Percentiles rank a stretch among this genome's conserved stretches.
Conservation (phyloP, 305 asterid species). For the Solanum hybrid region DNA sequence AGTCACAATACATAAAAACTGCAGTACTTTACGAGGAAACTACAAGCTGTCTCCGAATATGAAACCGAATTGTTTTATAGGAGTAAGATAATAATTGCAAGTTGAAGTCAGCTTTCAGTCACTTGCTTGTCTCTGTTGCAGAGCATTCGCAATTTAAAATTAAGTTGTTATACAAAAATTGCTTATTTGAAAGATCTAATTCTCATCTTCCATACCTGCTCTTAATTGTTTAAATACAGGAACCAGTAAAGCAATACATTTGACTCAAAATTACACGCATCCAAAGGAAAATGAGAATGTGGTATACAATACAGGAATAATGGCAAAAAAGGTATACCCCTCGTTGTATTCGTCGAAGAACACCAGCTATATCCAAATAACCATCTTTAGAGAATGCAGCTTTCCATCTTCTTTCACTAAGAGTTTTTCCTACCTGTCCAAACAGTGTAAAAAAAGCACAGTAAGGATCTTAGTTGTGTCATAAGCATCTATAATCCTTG, state of each 20-base stretch:
- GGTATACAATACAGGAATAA: background rate
- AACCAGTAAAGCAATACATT: background rate
- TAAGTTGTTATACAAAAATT: background rate
- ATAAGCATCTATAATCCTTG: background rate
- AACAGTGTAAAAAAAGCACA: background rate
- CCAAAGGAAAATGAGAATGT: background rate
- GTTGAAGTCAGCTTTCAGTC: background rate
- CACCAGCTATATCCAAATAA: constrained; percentile 81
- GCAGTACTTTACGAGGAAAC: background rate
- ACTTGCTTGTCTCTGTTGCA: background rate
- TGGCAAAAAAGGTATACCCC: constrained; percentile 44
- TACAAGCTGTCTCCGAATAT: background rate
- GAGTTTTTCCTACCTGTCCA: constrained; percentile 74
- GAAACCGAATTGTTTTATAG: background rate
- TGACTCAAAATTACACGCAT: background rate
- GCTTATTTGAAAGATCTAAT: background rate
- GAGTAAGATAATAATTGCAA: background rate
- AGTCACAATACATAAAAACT: background rate
- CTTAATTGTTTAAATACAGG: background rate
- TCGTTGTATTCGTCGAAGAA: constrained; percentile 89
- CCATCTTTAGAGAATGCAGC: constrained; percentile 81
- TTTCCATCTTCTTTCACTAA: constrained; percentile 91
- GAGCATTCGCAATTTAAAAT: background rate
- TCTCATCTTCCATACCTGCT: background rate
- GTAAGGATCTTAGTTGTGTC: background rate